Evolutionary conservation across 495 filamentous ascomycete species (phyloP).

Genomic region (Durotheca rogersii): DNA sequence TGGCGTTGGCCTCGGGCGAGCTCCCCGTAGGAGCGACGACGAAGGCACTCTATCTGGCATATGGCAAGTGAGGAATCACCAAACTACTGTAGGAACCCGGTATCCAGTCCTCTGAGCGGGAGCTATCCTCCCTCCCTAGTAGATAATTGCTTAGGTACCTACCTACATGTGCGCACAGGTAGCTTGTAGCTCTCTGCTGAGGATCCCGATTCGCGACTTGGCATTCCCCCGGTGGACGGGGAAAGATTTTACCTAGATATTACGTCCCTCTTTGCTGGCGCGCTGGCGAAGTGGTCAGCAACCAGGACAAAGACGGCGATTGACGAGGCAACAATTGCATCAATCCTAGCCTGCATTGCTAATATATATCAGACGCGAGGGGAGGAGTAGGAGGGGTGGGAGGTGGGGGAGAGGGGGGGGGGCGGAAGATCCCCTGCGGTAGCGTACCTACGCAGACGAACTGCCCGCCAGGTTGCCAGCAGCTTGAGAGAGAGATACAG

Average conservation of each 20-base stretch:
- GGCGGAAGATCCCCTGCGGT: constrained; percentile 4
- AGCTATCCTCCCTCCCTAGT: neutral
- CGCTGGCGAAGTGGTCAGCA: too few relatives aligned
- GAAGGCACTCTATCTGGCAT: neutral
- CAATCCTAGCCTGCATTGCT: constrained; percentile 7
- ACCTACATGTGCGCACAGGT: neutral
- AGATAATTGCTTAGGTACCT: too few relatives aligned
- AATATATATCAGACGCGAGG: constrained; percentile 18
- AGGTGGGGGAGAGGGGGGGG: neutral
- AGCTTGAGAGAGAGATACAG: constrained; percentile 15
- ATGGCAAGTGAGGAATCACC: neutral
- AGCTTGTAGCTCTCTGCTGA: neutral
- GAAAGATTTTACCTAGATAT: neutral
- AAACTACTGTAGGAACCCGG: constrained; percentile 9
- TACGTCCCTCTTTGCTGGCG: too few relatives aligned
- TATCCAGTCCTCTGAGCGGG: too few relatives aligned
- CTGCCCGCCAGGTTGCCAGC: neutral
- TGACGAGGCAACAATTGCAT: constrained; percentile 1
- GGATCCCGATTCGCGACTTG: neutral
- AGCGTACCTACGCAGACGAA: constrained; percentile 13
- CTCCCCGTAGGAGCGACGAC: too few relatives aligned
- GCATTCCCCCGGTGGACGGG: neutral
- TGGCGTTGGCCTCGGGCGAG: too few relatives aligned
- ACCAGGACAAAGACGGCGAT: neutral
- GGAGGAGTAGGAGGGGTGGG: too few relatives aligned